Evolutionary conservation across 352 stramenopile species (phyloP), one percentile per base, ranked within the genome.

Genomic region (Globisporangium heterothallicum): DNA sequence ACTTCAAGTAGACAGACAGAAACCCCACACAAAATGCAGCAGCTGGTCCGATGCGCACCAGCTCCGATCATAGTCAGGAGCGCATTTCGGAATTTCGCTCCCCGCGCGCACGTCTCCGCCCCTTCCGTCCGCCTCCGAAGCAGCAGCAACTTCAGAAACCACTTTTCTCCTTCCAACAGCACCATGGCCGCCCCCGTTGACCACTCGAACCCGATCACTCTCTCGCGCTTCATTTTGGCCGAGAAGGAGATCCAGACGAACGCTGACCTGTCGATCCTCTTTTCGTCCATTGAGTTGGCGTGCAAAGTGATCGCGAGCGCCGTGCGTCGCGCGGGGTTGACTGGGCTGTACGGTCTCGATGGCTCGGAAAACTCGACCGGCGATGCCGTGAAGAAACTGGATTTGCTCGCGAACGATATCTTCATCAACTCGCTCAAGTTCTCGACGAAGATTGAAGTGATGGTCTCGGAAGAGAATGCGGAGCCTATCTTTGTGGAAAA

Each of bases 341-440:
- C 79, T 45, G 81, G 86, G 2, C 70, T 92, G 19, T 98, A 98
- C 65, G 96, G 96, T 25, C 79, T 99, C 9, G 94, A 98, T n/a
- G 97, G 97, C 53, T 96, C 95, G 66, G 80, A 96, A 53, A 99
- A 99, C 78, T 82, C 89, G 19, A 98, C 96, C 6, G 96, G 97
- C 35, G 97, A 99, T 66, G 90, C 97, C 56, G 94, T 98, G 42
- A 99, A 99, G 83, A 99, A 99, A 72, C 88, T 99, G 26, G 96
- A 99, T 73, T 72, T 99, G 40, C 81, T 99, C 56, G 86, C 95
- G n/a, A 98, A 99, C 69, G 97, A 99, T 41, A 98, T 94, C 63
- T 95, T 99, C 74, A 94, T 98, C 67, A 98, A 98, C 71, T 88
- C 94, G 42, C 83, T 99, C 58, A 90, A 86, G 67, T 96, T 98